Evolutionary conservation across 2,329 filamentous ascomycete species (phyloP), one percentile per base, ranked within the genome.

Genomic region (Curvularia sp.): DNA sequence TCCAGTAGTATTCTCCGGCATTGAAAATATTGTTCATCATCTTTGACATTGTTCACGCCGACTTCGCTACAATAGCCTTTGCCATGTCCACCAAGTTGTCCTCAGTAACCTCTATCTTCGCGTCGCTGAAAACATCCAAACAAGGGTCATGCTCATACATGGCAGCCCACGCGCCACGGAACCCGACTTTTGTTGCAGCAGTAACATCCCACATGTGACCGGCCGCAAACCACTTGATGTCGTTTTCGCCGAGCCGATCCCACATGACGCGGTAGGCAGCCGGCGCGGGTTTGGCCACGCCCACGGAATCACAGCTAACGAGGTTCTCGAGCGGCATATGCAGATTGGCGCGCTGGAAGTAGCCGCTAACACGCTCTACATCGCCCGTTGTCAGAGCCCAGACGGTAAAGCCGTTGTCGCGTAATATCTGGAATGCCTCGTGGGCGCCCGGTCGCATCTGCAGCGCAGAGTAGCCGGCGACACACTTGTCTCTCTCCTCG

Each of bases 151-250:
- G 47, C 54, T 63, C 60, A 36, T 54, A 53, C 42, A 60, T 54
- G 1, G 54, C 48, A n/a, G 42, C 57, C 49, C 59, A 64, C 12
- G 61, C 61, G 13, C 61, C 61, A 12, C 61, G 52, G n/a, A 64
- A 65, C 63, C 82, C 83, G n/a, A 78, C 78, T 55, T 77, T 78
- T 50, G 76, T 79, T 13, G 84, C 84, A 3, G 83, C 82, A 15
- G 79, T 77, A 4, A 83, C 83, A 76, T 87, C 84, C 85, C 84
- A 86, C 81, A 84, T 83, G 71, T 87, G 84, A 15, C 83, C 84
- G 0, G 85, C 84, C 1, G 83, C 84, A 67, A 86, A 86, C 84
- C 84, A 86, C 48, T 79, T 80, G 60, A 73, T 60, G 49, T 81
- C 73, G 3, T 68, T 73, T 0, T 74, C 73, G 0, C 64, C 77